A percentile compares a stretch with the other conserved stretches of the same genome.
phyloP scores from a whole-genome alignment of 495 filamentous ascomycete species.

The Neurospora intermedia region DNA sequence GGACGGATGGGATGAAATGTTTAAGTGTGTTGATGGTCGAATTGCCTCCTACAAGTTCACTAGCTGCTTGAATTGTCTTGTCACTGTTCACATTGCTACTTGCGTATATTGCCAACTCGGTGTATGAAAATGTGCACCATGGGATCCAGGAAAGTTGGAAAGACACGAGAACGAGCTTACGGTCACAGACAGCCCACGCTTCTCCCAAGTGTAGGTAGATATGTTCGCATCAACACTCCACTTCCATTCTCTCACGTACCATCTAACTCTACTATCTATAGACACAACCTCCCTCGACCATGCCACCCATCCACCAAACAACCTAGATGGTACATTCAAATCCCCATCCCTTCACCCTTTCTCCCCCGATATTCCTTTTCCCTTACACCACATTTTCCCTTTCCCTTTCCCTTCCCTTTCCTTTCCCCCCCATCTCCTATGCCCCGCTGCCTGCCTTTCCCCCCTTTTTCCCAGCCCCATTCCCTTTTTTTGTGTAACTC shows the following conservation, averaged over 20 bases:
- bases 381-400: no score
- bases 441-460: background rate
- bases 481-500: background rate
- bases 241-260: background rate
- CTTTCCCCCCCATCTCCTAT: background rate
- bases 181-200: background rate
- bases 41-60: no score
- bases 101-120: no score
- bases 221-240: background rate
- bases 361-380: background rate
- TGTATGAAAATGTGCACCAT: no score
- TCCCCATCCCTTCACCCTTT: background rate
- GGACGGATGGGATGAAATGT: no score
- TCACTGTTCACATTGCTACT: no score
- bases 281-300: background rate
- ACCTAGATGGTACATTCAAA: background rate
- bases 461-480: background rate
- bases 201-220: background rate
- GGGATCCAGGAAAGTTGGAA: no score
- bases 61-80: no score
- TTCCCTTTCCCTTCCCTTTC: background rate
- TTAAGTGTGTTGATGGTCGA: no score
- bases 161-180: no score
- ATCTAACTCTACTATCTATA: background rate
- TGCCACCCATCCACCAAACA: background rate